Evolutionary conservation across 495 filamentous ascomycete genomes (phyloP).

Genomic region (Aspergillus conjunctus): DNA sequence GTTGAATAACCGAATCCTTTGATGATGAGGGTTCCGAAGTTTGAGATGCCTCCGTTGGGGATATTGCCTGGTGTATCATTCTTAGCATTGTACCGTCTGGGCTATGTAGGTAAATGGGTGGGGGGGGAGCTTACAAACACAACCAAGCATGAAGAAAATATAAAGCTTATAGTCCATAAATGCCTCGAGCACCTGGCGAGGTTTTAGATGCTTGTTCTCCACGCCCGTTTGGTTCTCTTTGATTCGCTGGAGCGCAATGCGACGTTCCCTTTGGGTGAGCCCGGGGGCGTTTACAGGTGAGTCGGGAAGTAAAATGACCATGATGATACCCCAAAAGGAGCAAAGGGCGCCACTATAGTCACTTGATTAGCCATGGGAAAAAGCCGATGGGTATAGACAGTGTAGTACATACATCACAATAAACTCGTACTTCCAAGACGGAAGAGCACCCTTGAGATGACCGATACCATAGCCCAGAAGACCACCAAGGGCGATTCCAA

Average conservation of each 20-base stretch:
- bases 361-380: conserved; percentile 26
- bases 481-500: conserved; percentile 61
- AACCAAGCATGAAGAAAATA: conserved; percentile 61
- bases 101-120: background rate
- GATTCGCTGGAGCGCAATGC: conserved; percentile 59
- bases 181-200: conserved; percentile 59
- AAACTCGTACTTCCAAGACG: conserved; percentile 61
- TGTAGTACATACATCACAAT: conserved; percentile 40
- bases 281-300: conserved; percentile 64
- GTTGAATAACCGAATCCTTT: conserved; percentile 63
- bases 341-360: conserved; percentile 52
- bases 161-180: conserved; percentile 63
- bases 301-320: conserved; percentile 63
- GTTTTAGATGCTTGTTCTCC: conserved; percentile 65
- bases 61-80: conserved; percentile 37
- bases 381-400: background rate
- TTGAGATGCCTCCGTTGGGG: conserved; percentile 55
- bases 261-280: conserved; percentile 57
- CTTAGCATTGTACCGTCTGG: background rate
- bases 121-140: conserved; percentile 33
- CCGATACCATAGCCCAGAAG: conserved; percentile 62
- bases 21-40: conserved; percentile 64
- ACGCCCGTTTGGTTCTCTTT: conserved; percentile 65
- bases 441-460: conserved; percentile 52
- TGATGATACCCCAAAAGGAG: conserved; percentile 57